Evolutionary conservation across 306 rosid species (phyloP).

Genomic region (Neltuma alba): DNA sequence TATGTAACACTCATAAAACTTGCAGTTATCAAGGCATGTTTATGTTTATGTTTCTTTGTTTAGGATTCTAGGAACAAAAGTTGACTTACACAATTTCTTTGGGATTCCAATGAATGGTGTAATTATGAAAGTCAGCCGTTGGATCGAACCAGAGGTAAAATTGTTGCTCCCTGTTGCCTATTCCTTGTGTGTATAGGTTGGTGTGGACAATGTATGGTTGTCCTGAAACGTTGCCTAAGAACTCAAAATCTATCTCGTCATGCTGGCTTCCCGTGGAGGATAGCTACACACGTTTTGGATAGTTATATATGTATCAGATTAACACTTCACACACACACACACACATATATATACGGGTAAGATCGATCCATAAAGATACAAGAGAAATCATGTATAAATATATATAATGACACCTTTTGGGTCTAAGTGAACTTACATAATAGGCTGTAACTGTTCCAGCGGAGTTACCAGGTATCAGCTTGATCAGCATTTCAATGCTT

Average conservation of each 20-base stretch:
- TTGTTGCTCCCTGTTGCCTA: constrained; percentile 82
- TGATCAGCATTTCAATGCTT: constrained; percentile 66
- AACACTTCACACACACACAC: no score
- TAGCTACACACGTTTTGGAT: constrained; percentile 51
- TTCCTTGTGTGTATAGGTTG: constrained; percentile 67
- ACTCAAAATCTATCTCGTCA: constrained; percentile 93
- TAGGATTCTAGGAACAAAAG: constrained; percentile 1
- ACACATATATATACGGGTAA: no score
- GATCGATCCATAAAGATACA: not conserved
- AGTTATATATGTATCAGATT: constrained; percentile 20
- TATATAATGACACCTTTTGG: not conserved
- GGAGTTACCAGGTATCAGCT: constrained; percentile 70
- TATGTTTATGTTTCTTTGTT: not conserved
- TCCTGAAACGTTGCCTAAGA: constrained; percentile 80
- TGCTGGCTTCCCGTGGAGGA: constrained; percentile 72
- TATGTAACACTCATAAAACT: not conserved
- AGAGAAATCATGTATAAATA: not conserved
- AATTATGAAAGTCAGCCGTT: constrained; percentile 78
- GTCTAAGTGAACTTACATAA: constrained; percentile 53
- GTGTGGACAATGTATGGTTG: constrained; percentile 86
- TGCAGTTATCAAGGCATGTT: not conserved
- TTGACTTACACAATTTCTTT: constrained; percentile 67
- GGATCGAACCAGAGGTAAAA: constrained; percentile 92
- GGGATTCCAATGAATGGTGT: constrained; percentile 95
- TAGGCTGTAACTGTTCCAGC: constrained; percentile 90